A percentile compares a stretch with the other conserved stretches of the same genome.
phyloP scores from a whole-genome alignment of 805 yeast species.

The Kodamaea leandrae region DNA sequence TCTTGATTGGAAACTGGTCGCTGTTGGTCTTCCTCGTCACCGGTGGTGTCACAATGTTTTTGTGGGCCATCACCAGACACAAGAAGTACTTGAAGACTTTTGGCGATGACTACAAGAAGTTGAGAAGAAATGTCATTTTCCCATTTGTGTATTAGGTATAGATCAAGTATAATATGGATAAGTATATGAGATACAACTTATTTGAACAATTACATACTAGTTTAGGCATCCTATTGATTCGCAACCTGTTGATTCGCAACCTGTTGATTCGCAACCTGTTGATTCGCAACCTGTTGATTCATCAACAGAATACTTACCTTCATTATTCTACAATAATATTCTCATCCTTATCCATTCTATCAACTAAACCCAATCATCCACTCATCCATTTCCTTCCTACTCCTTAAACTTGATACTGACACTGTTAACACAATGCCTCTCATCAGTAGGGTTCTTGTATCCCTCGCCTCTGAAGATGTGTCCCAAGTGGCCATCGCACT shows the following conservation, averaged over 20 bases:
- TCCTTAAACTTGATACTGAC: slow-evolving; percentile 63
- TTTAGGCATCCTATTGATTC: too few species aligned
- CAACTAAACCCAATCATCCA: background rate
- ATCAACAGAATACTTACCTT: background rate
- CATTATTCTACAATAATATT: background rate
- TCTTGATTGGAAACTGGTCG: slow-evolving; percentile 75
- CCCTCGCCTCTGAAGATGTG: slow-evolving; percentile 96
- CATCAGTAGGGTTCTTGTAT: slow-evolving; percentile 80
- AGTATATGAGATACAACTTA: too few species aligned
- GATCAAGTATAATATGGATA: too few species aligned
- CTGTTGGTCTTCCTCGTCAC: slow-evolving; percentile 68
- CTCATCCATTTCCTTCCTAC: background rate
- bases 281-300: too few species aligned
- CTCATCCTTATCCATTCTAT: background rate
- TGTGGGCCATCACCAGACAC: slow-evolving; percentile 91
- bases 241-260: too few species aligned
- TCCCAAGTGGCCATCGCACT: slow-evolving; percentile 93
- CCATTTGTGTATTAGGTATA: slow-evolving; percentile 54
- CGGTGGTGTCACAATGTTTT: slow-evolving; percentile 78
- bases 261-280: too few species aligned
- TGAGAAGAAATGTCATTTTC: slow-evolving; percentile 67
- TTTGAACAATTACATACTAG: too few species aligned
- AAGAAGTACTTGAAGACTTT: slow-evolving; percentile 61
- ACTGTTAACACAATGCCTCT: slow-evolving; percentile 93
- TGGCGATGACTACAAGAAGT: slow-evolving; percentile 75